Percentiles rank a stretch among this genome's conserved stretches.
phyloP scores from a whole-genome alignment of 2,329 filamentous ascomycete species.

The Elsinoe ampelina region DNA sequence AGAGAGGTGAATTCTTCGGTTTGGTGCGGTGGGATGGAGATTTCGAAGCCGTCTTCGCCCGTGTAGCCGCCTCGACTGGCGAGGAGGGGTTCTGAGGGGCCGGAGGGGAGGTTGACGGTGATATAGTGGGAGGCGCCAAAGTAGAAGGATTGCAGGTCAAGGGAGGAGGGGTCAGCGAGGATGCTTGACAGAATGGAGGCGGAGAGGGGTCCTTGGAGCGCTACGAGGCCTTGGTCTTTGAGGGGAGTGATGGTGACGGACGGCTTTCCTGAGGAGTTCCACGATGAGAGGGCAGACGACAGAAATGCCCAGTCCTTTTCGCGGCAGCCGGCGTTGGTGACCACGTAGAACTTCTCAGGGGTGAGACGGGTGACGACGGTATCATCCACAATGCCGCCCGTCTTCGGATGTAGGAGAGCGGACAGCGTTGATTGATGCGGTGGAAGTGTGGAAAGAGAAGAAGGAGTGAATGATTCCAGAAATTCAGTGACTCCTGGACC shows the following conservation, averaged over 20 bases:
- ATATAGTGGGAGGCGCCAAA: slow-evolving; percentile 70
- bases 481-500: slow-evolving; percentile 74
- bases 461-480: slow-evolving; percentile 75
- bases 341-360: slow-evolving; percentile 70
- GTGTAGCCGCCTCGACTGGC: slow-evolving; percentile 91
- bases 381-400: slow-evolving; percentile 91
- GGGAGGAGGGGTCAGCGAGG: slow-evolving; percentile 43
- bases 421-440: slow-evolving; percentile 70
- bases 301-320: slow-evolving; percentile 81
- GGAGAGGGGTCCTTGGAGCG: slow-evolving; percentile 77
- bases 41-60: slow-evolving; percentile 96
- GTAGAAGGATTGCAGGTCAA: slow-evolving; percentile 56
- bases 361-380: slow-evolving; percentile 78
- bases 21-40: slow-evolving; percentile 65
- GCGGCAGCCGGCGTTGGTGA: slow-evolving; percentile 87
- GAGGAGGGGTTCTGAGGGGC: slow-evolving; percentile 49
- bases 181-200: slow-evolving; percentile 57
- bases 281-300: slow-evolving; percentile 55
- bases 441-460: slow-evolving; percentile 55
- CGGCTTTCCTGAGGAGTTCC: slow-evolving; percentile 40
- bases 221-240: slow-evolving; percentile 66
- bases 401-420: slow-evolving; percentile 67
- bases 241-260: slow-evolving; percentile 32
- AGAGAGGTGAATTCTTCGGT: slow-evolving; percentile 58
- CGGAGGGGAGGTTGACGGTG: slow-evolving; percentile 52